These are phyloP conservation scores for Macadamia tetraphylla DNA, from an alignment of 164 flowering plant genomes.

Conservation along the genomic window DNA sequence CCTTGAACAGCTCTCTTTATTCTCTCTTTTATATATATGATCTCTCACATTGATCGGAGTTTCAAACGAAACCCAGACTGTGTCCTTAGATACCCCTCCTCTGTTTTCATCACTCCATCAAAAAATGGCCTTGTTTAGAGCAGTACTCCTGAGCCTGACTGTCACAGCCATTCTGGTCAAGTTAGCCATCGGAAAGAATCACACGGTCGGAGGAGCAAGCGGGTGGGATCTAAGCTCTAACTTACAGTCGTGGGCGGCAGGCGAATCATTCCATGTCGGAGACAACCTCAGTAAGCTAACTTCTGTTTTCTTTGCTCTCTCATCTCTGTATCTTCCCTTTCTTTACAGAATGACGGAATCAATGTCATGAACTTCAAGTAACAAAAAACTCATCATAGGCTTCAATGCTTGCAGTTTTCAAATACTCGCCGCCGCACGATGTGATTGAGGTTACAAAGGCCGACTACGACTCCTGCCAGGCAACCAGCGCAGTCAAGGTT, in stretches of 20 bases:
- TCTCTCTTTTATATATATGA: neutral
- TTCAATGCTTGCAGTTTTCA: constrained; percentile 41
- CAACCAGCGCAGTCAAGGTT: constrained; percentile 25
- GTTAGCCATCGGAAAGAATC: constrained; percentile 31
- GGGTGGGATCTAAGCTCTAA: constrained; percentile 50
- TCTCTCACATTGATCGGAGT: too few species aligned
- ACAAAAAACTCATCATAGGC: neutral
- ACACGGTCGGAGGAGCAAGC: constrained; percentile 45
- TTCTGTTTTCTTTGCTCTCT: neutral
- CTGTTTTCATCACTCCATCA: neutral
- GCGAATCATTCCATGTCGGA: constrained; percentile 35
- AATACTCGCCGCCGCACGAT: constrained; percentile 33
- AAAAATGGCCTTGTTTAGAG: constrained; percentile 18
- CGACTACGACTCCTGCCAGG: constrained; percentile 42
- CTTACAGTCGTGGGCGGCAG: constrained; percentile 43
- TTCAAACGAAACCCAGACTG: neutral
- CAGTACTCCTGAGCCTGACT: constrained; percentile 22
- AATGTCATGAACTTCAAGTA: neutral
- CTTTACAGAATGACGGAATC: too few species aligned
- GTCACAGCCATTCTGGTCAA: constrained; percentile 29
- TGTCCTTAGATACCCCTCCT: neutral
- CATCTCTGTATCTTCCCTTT: too few species aligned
- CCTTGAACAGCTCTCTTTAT: neutral
- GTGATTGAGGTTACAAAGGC: constrained; percentile 52
- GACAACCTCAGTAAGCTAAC: constrained; percentile 48